Percentiles rank a stretch among this genome's conserved stretches.
phyloP scores from a whole-genome alignment of 371 early-diverging fungal species.

The Choanephora cucurbitarum region DNA sequence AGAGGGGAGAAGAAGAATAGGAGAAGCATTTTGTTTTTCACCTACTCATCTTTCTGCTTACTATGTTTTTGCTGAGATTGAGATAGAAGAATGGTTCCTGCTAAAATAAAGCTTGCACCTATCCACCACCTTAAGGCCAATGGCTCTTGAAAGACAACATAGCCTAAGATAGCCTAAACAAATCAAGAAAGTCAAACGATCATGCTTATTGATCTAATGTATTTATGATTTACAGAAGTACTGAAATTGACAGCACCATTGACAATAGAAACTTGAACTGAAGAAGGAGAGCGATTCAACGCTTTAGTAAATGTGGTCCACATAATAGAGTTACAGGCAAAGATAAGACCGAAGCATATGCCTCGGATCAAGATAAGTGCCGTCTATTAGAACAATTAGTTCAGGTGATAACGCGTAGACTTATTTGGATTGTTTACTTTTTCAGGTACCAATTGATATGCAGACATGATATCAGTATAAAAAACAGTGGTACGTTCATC shows the following conservation, averaged over 20 bases:
- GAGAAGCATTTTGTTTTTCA: not conserved
- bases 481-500: constrained; percentile 53
- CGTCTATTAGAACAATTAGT: constrained; percentile 15
- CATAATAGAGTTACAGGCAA: constrained; percentile 75
- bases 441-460: constrained; percentile 18
- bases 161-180: constrained; percentile 65
- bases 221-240: constrained; percentile 50
- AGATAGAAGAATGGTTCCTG: constrained; percentile 59
- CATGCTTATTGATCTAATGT: not conserved
- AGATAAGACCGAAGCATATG: constrained; percentile 58
- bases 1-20: not conserved
- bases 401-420: not conserved
- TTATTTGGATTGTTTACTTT: constrained; percentile 11
- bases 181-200: not conserved
- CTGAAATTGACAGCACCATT: constrained; percentile 77
- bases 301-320: constrained; percentile 84
- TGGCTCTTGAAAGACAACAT: constrained; percentile 67
- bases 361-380: constrained; percentile 50
- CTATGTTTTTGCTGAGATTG: constrained; percentile 31
- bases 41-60: constrained; percentile 4
- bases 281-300: constrained; percentile 66
- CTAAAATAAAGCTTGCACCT: constrained; percentile 72
- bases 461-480: constrained; percentile 15
- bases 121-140: constrained; percentile 76
- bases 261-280: constrained; percentile 69